Evolutionary conservation across 192 early-diverging fungal species (phyloP).

Genomic region (Backusella westeae): DNA sequence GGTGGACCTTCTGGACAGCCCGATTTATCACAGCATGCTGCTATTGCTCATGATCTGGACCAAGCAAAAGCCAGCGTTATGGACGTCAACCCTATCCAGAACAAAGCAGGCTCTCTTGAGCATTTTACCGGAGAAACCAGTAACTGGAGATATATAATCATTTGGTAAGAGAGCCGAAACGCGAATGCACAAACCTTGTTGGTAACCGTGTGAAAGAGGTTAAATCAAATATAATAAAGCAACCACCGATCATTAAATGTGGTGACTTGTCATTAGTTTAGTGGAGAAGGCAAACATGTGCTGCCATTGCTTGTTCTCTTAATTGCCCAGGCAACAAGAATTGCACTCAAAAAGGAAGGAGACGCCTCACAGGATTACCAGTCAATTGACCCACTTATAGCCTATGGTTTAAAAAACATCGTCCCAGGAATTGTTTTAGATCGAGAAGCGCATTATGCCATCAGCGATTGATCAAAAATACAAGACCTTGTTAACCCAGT

Average conservation of each 20-base stretch:
- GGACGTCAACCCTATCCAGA: not conserved
- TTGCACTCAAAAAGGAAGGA: conserved; percentile 51
- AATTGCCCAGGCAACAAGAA: conserved; percentile 80
- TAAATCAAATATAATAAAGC: conserved; percentile 77
- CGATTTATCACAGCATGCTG: not conserved
- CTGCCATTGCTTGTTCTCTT: conserved; percentile 91
- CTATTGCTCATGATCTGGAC: not conserved
- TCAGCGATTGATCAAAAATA: conserved; percentile 22
- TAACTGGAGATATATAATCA: conserved; percentile 49
- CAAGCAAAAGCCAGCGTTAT: not conserved
- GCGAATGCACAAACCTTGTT: conserved; percentile 61
- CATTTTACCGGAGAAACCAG: conserved; percentile 23
- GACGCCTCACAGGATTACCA: conserved; percentile 41
- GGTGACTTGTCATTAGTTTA: conserved; percentile 87
- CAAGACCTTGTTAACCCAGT: conserved; percentile 79
- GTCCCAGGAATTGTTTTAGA: not conserved
- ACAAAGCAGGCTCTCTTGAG: not conserved
- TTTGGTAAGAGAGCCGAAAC: conserved; percentile 24
- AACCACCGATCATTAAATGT: conserved; percentile 88
- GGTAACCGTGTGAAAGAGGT: conserved; percentile 81
- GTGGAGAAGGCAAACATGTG: conserved; percentile 82
- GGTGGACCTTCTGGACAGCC: not conserved
- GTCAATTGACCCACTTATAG: conserved; percentile 61
- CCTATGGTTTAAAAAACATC: conserved; percentile 39
- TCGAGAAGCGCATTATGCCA: conserved; percentile 19